Evolutionary conservation across 352 stramenopile species (phyloP).

Genomic region (Phytophthora pluvialis): DNA sequence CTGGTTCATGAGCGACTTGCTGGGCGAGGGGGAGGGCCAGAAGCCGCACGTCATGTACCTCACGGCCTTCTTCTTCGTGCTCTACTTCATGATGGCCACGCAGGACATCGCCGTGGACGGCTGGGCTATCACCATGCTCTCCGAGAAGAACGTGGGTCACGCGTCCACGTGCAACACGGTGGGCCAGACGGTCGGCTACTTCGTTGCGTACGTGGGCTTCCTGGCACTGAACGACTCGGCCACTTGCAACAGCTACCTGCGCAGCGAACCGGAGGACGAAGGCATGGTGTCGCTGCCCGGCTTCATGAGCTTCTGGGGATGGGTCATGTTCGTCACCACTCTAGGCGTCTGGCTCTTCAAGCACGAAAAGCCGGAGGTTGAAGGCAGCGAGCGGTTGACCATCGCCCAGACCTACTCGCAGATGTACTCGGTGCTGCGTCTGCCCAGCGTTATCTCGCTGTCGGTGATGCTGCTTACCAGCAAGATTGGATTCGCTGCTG

Average conservation of each 20-base stretch:
- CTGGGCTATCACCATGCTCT: slow-evolving; percentile 99
- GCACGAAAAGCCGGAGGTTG: slow-evolving; percentile 72
- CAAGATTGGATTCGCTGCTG: slow-evolving; percentile 92
- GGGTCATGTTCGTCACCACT: slow-evolving; percentile 93
- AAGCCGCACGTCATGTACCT: slow-evolving; percentile 93
- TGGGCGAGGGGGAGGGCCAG: slow-evolving; percentile 82
- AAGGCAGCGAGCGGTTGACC: slow-evolving; percentile 70
- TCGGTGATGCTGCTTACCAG: slow-evolving; percentile 91
- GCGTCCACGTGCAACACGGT: slow-evolving; percentile 97
- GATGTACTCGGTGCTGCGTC: slow-evolving; percentile 84
- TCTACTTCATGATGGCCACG: slow-evolving; percentile 99
- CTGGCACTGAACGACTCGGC: slow-evolving; percentile 96
- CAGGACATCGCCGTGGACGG: slow-evolving; percentile 99
- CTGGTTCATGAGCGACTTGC: slow-evolving; percentile 83
- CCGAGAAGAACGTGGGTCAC: slow-evolving; percentile 95
- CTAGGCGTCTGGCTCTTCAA: slow-evolving; percentile 94
- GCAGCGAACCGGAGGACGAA: slow-evolving; percentile 56
- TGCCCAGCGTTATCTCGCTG: slow-evolving; percentile 89
- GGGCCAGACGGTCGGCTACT: slow-evolving; percentile 97
- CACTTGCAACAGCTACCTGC: slow-evolving; percentile 92
- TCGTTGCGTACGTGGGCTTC: slow-evolving; percentile 98
- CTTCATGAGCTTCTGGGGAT: slow-evolving; percentile 96
- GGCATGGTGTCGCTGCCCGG: slow-evolving; percentile 86
- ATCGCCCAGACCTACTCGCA: slow-evolving; percentile 92
- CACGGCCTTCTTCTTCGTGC: slow-evolving; percentile 96